These are phyloP conservation scores for Buxus sempervirens DNA, from an alignment of 164 flowering plant genomes.

Conservation along the genomic window DNA sequence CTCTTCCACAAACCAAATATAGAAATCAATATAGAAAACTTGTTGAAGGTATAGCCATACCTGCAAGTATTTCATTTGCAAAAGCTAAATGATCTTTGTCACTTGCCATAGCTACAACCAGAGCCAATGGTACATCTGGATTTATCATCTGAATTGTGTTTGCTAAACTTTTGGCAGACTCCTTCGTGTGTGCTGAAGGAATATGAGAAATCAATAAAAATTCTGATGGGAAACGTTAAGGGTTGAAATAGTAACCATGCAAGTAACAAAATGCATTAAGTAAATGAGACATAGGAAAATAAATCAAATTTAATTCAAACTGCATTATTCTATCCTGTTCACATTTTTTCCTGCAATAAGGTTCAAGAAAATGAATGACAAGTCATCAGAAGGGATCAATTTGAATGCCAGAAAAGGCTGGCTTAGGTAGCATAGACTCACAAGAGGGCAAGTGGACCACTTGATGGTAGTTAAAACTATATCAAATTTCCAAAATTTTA, in stretches of 20 bases:
- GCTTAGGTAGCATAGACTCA: neutral
- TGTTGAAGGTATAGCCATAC: slow-evolving; percentile 22
- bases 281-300: neutral
- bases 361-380: neutral
- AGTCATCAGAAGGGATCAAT: neutral
- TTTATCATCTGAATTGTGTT: slow-evolving; percentile 51
- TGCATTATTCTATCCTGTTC: no score
- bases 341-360: neutral
- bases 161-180: slow-evolving; percentile 67
- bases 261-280: slow-evolving; percentile 1
- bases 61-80: slow-evolving; percentile 71
- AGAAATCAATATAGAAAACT: no score
- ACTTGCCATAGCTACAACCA: slow-evolving; percentile 71
- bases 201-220: neutral
- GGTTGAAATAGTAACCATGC: neutral
- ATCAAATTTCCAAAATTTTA: neutral
- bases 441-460: neutral
- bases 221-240: neutral
- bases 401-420: neutral
- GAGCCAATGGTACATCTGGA: slow-evolving; percentile 44
- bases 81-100: slow-evolving; percentile 62
- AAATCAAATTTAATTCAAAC: neutral
- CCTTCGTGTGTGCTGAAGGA: slow-evolving; percentile 78
- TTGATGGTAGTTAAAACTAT: neutral
- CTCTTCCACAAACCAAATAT: neutral